Percentiles rank a stretch among this genome's conserved stretches.
These are phyloP conservation scores for Pythium aquatile DNA, from an alignment of 352 stramenopile species.

Conservation along the genomic window DNA sequence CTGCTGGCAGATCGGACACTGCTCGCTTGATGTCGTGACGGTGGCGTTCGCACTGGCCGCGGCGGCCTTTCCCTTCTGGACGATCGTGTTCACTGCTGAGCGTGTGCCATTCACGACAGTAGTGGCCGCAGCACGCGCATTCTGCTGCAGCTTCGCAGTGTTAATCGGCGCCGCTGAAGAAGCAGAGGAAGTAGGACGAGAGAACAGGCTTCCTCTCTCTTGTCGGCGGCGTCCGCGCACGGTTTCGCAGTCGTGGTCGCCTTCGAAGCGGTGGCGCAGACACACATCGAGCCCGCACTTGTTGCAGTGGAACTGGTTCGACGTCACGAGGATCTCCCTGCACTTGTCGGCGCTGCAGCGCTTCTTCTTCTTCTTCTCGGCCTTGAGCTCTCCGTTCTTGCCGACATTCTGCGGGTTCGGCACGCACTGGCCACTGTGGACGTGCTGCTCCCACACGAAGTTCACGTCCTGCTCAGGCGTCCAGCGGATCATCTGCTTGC, in stretches of 20 bases:
- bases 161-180: conserved; percentile 2
- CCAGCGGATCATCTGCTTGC: conserved; percentile 61
- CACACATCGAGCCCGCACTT: conserved; percentile 75
- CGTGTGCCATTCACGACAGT: conserved; percentile 22
- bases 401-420: conserved; percentile 27
- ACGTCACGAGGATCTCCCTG: conserved; percentile 56
- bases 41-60: conserved; percentile 8
- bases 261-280: conserved; percentile 74
- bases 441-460: conserved; percentile 67
- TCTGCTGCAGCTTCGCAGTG: conserved; percentile 22
- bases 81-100: conserved; percentile 23
- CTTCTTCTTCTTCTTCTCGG: conserved; percentile 71
- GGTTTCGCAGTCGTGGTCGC: conserved; percentile 60
- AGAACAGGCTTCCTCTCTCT: conserved; percentile 27
- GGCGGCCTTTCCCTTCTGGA: conserved; percentile 26
- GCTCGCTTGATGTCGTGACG: conserved; percentile 45
- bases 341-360: conserved; percentile 59
- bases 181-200: neutral
- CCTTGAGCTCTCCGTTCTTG: conserved; percentile 20
- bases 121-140: conserved; percentile 20
- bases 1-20: conserved; percentile 73
- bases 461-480: conserved; percentile 77
- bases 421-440: conserved; percentile 52
- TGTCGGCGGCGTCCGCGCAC: conserved; percentile 32
- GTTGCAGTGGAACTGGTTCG: conserved; percentile 70